A percentile compares a stretch with the other conserved stretches of the same genome.
These are phyloP conservation scores for Lanzia echinophila DNA, from an alignment of 2,329 filamentous ascomycete species.

Conservation along the genomic window DNA sequence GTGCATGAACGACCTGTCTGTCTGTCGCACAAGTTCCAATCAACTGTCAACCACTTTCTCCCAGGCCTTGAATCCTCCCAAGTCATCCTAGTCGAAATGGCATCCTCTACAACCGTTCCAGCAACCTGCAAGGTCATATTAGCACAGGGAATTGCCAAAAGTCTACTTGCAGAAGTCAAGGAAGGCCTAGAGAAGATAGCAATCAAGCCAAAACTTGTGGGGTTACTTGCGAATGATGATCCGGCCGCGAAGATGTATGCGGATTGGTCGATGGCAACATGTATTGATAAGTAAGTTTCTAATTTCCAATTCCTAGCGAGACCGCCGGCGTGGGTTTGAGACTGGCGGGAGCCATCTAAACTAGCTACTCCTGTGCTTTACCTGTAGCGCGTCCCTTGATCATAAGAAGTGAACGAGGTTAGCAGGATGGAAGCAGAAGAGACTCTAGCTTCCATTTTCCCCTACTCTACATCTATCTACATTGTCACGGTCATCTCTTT, in stretches of 20 bases:
- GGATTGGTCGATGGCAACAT: constrained; percentile 96
- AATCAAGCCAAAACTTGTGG: constrained; percentile 72
- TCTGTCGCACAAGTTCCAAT: background rate
- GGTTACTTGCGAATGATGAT: constrained; percentile 88
- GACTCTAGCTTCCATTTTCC: too few relatives aligned
- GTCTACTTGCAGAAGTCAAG: constrained; percentile 69
- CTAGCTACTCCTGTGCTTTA: too few relatives aligned
- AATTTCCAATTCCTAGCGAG: background rate
- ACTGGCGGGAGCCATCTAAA: too few relatives aligned
- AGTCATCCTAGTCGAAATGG: constrained; percentile 3
- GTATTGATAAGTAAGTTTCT: constrained; percentile 77
- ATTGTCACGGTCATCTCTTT: background rate
- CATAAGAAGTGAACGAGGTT: too few relatives aligned
- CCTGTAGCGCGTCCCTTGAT: too few relatives aligned
- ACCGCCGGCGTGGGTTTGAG: too few relatives aligned
- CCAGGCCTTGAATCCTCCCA: background rate
- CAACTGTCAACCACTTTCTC: background rate
- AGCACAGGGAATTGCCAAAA: constrained; percentile 79
- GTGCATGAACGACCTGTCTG: background rate
- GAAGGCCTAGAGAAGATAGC: constrained; percentile 67
- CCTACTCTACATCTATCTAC: too few relatives aligned
- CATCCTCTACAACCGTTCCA: constrained; percentile 12
- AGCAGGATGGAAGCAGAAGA: too few relatives aligned
- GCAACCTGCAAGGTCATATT: constrained; percentile 85
- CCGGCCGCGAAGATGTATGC: constrained; percentile 89